Evolutionary conservation across 2,329 filamentous ascomycete species (phyloP).

Genomic region (Acrodontium crateriforme): DNA sequence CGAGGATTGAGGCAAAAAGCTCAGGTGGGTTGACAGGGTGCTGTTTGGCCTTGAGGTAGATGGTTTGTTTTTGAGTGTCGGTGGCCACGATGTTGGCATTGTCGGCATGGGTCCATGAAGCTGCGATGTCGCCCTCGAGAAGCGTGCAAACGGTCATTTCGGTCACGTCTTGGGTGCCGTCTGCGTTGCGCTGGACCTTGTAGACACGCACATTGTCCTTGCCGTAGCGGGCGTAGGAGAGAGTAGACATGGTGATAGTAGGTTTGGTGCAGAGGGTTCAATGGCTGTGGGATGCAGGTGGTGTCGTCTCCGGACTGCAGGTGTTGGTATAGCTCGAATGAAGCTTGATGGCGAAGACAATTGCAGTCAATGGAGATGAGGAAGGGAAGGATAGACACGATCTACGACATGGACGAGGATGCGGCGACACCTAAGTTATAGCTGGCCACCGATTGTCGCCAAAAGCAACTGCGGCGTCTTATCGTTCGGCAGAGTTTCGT

Average conservation of each 20-base stretch:
- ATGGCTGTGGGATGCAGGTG: slow-evolving; percentile 1
- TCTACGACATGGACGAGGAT: no score
- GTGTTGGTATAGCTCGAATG: slow-evolving; percentile 2
- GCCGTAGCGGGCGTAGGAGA: slow-evolving; percentile 57
- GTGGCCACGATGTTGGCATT: slow-evolving; percentile 93
- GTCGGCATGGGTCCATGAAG: slow-evolving; percentile 79
- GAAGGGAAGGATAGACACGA: no score
- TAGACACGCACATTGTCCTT: slow-evolving; percentile 98
- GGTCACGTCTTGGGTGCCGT: slow-evolving; percentile 68
- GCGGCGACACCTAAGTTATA: no score
- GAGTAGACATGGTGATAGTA: slow-evolving; percentile 33
- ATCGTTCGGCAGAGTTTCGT: no score
- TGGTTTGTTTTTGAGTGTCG: slow-evolving; percentile 91
- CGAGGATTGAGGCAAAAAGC: slow-evolving; percentile 74
- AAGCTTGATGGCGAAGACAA: neutral
- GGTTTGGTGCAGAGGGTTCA: slow-evolving; percentile 3
- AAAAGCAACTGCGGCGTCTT: no score
- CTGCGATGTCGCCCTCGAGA: slow-evolving; percentile 83
- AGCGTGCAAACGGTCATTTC: slow-evolving; percentile 93
- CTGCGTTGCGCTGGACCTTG: slow-evolving; percentile 77
- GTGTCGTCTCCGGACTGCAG: slow-evolving; percentile 1
- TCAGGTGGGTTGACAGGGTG: slow-evolving; percentile 86
- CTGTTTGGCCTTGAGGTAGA: slow-evolving; percentile 86
- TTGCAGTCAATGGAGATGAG: neutral
- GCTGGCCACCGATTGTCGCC: no score